These are phyloP conservation scores for Yarrowia bubula DNA, from an alignment of 805 yeast genomes.

Conservation along the genomic window DNA sequence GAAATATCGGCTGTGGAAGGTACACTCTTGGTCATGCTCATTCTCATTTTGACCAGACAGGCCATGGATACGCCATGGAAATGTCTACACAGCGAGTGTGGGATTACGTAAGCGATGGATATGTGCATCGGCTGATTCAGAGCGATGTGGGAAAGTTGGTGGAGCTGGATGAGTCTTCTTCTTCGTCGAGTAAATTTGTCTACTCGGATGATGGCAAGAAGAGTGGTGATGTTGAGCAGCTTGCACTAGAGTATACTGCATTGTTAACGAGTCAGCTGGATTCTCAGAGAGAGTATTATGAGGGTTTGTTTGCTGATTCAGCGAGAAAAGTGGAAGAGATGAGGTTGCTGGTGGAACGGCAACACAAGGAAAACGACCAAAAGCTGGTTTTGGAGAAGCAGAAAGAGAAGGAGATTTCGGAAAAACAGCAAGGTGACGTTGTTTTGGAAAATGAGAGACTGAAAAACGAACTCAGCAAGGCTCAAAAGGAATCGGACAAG, in stretches of 20 bases:
- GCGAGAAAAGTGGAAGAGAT: constrained; percentile 31
- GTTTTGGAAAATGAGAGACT: not conserved
- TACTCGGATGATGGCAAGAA: constrained; percentile 18
- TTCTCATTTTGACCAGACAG: constrained; percentile 70
- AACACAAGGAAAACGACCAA: constrained; percentile 20
- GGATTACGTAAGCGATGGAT: constrained; percentile 91
- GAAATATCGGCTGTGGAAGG: constrained; percentile 88
- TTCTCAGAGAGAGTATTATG: constrained; percentile 82
- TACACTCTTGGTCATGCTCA: constrained; percentile 84
- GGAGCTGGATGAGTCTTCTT: constrained; percentile 51
- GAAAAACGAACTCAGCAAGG: not conserved
- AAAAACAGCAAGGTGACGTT: not conserved
- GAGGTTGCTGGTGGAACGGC: not conserved
- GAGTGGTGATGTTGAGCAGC: constrained; percentile 45
- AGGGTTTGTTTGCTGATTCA: constrained; percentile 44
- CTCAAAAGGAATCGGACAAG: constrained; percentile 29
- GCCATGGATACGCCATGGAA: constrained; percentile 92
- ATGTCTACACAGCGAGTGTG: constrained; percentile 79
- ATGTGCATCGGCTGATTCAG: constrained; percentile 81
- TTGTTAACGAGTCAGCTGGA: constrained; percentile 76
- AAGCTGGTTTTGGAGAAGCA: constrained; percentile 18
- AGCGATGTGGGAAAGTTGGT: constrained; percentile 86
- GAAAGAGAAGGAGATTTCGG: not conserved
- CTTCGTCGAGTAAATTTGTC: constrained; percentile 4
- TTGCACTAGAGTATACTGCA: constrained; percentile 76